Evolutionary conservation across 2,329 filamentous ascomycete species (phyloP), one percentile per base, ranked within the genome.

Genomic region (Trichophyton simii): DNA sequence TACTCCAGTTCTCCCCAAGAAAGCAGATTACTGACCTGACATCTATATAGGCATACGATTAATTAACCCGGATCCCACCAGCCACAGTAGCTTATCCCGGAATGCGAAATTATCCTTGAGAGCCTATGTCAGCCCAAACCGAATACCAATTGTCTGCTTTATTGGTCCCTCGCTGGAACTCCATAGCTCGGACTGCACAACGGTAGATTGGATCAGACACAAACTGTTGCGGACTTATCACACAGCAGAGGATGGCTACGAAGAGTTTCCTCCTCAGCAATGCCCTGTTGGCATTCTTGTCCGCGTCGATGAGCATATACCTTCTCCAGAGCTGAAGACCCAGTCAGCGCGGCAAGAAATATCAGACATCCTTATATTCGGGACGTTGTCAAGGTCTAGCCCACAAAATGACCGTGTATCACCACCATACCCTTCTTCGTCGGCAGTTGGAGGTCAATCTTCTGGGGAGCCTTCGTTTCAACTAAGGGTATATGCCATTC

Each of bases 101-200:
- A 67, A 70, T 38, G 67, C 70, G 3, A 71, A 64, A 20, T 68
- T 77, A 8, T 65, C 63, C 20, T 62, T 76, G 28, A 68, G 67
- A 36, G 69, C 69, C 62, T 73, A 75, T 36, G 73, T 76, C 31
- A 73, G 76, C 34, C 74, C 74, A 5, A 67, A 70, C n/a, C 66
- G 74, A 9, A 71, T 77, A 31, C 75, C 75, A 34, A 66, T 76
- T 3, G 72, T 74, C 61, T 73, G 72, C n/a, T 71, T 74, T 57
- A 69, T 68, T 5, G 74, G 74, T 9, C 72, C 73, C 4, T 72
- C 69, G 46, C 71, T 77, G 20, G 74, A 77, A 67, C 60, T 76
- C 38, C 73, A 76, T 63, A 70, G 71, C 5, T 67, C 62, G 4
- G 66, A 73, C 60, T 52, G 63, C 18, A 64, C 66, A 48, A 72